A percentile compares a stretch with the other conserved stretches of the same genome.
Evolutionary conservation across 306 rosid species (phyloP).

Genomic region (barrel medic (Medicago truncatula)): DNA sequence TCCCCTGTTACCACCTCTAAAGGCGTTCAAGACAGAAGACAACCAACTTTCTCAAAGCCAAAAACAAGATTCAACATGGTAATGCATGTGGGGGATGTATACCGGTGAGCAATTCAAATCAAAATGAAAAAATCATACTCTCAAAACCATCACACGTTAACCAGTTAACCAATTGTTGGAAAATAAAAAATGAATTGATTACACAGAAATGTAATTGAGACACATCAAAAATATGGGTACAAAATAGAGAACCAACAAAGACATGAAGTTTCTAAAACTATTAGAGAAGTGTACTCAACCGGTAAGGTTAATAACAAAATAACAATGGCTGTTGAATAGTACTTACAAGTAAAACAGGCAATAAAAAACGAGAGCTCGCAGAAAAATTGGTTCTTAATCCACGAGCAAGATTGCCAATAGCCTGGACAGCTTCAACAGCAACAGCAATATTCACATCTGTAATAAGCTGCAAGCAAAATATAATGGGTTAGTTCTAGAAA

Average conservation of each 20-base stretch:
- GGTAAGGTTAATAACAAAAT: slow-evolving; percentile 7
- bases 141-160: slow-evolving; percentile 1
- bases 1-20: slow-evolving; percentile 29
- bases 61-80: not conserved
- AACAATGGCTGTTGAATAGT: slow-evolving; percentile 10
- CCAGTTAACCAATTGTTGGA: slow-evolving; percentile 3
- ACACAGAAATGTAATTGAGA: slow-evolving; percentile 1
- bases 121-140: slow-evolving; percentile 23
- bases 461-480: slow-evolving; percentile 73
- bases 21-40: slow-evolving; percentile 23
- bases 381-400: slow-evolving; percentile 93
- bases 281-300: not conserved
- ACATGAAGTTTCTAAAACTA: not conserved
- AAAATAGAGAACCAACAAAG: slow-evolving; percentile 2
- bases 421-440: slow-evolving; percentile 99
- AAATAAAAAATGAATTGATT: slow-evolving; percentile 16
- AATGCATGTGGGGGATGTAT: not conserved
- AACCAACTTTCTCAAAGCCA: slow-evolving; percentile 2
- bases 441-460: slow-evolving; percentile 99
- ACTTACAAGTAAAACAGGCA: slow-evolving; percentile 96
- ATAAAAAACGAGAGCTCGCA: slow-evolving; percentile 89
- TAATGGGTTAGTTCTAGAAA: slow-evolving; percentile 23
- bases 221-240: not conserved
- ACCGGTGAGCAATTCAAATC: slow-evolving; percentile 14
- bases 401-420: slow-evolving; percentile 93